Evolutionary conservation across 2,329 filamentous ascomycete species (phyloP).

Genomic region (Zasmidium angulare): DNA sequence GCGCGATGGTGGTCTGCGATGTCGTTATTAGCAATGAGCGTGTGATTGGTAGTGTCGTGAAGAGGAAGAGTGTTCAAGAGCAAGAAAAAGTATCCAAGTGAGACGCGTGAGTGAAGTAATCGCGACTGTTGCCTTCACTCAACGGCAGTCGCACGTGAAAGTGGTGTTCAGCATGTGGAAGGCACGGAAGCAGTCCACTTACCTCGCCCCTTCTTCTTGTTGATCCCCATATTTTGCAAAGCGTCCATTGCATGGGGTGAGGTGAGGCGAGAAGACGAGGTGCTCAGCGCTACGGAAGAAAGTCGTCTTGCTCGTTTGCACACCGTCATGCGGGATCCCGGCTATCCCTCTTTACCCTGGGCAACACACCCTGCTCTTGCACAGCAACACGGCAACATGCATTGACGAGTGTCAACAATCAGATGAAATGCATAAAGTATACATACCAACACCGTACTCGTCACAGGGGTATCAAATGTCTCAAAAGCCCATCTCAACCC

Average conservation of each 20-base stretch:
- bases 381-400: neutral
- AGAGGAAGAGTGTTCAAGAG: neutral
- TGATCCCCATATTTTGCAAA: too few relatives aligned
- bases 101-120: neutral
- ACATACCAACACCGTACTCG: neutral
- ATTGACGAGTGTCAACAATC: neutral
- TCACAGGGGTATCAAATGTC: slow-evolving; percentile 2
- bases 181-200: neutral
- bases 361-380: neutral
- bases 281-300: too few relatives aligned
- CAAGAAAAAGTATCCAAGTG: neutral
- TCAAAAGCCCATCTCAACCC: neutral
- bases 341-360: neutral
- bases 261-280: too few relatives aligned
- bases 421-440: neutral
- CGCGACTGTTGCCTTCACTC: neutral
- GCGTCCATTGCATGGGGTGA: too few relatives aligned
- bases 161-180: neutral
- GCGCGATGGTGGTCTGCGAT: neutral
- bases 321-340: neutral
- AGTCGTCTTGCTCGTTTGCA: neutral
- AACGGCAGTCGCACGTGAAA: neutral
- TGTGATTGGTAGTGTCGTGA: neutral
- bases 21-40: neutral
- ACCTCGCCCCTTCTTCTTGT: too few relatives aligned